These are phyloP conservation scores for Trametes hirsuta DNA, from an alignment of 1,284 basidiomycete genomes.

Conservation along the genomic window DNA sequence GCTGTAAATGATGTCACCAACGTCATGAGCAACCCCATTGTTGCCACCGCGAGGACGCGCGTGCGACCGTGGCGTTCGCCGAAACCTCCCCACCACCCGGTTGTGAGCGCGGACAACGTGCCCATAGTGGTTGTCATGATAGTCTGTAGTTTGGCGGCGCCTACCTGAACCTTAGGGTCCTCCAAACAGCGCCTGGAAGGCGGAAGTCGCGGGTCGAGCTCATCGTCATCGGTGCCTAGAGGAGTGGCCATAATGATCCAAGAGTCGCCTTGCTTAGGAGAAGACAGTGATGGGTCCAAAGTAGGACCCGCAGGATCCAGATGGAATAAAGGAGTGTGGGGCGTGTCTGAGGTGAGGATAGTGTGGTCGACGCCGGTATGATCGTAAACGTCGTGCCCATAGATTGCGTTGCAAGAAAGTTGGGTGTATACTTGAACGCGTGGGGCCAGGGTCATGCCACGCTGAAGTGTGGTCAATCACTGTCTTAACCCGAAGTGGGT, in stretches of 20 bases:
- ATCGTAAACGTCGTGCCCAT: conserved; percentile 46
- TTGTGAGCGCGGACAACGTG: conserved; percentile 80
- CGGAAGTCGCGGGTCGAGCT: conserved; percentile 51
- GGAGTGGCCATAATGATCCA: conserved; percentile 1
- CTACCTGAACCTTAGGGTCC: conserved; percentile 68
- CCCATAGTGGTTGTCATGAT: conserved; percentile 80
- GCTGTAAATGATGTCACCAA: conserved; percentile 41
- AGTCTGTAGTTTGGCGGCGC: conserved; percentile 69
- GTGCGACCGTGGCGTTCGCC: conserved; percentile 82
- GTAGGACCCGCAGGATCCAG: conserved; percentile 8
- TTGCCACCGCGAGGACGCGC: conserved; percentile 70
- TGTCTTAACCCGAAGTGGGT: not conserved
- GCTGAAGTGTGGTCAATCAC: conserved; percentile 43
- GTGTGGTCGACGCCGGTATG: conserved; percentile 37
- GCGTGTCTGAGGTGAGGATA: conserved; percentile 8
- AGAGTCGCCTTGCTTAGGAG: conserved; percentile 1
- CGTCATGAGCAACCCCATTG: conserved; percentile 77
- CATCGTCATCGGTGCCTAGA: conserved; percentile 39
- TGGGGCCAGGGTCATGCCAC: conserved; percentile 78
- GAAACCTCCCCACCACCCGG: conserved; percentile 87
- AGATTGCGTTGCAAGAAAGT: conserved; percentile 63
- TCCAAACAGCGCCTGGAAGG: conserved; percentile 57
- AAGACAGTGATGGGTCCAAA: conserved; percentile 15
- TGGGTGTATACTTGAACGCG: conserved; percentile 80
- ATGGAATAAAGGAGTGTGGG: conserved; percentile 19